These are phyloP conservation scores for Asterochloris sp. DNA, from an alignment of 139 green algal species.

Conservation along the genomic window DNA sequence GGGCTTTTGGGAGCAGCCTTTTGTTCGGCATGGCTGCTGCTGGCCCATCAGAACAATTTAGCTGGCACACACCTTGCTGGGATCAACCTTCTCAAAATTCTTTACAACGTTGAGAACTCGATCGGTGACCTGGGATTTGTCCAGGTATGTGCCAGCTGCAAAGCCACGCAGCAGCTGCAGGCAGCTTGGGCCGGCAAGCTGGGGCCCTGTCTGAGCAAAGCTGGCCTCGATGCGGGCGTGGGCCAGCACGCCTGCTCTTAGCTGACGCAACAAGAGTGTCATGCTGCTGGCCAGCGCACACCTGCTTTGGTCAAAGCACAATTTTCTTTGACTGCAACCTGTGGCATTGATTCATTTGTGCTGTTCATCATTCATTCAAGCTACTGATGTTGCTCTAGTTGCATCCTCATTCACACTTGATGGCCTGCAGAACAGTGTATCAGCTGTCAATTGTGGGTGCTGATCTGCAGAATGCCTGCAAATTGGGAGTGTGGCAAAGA, in stretches of 20 bases:
- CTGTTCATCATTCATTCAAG: too few relatives aligned
- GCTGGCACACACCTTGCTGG: slow-evolving; percentile 69
- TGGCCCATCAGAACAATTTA: too few relatives aligned
- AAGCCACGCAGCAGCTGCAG: slow-evolving; percentile 32
- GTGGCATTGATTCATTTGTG: too few relatives aligned
- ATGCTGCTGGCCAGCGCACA: too few relatives aligned
- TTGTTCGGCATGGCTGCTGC: too few relatives aligned
- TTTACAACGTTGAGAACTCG: slow-evolving; percentile 92
- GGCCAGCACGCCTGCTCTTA: slow-evolving; percentile 7
- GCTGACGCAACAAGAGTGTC: too few relatives aligned
- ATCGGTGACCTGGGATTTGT: slow-evolving; percentile 90
- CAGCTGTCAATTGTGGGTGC: not conserved
- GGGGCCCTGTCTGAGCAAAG: not conserved
- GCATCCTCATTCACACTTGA: slow-evolving; percentile 9
- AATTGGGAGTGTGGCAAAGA: not conserved
- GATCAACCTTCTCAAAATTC: slow-evolving; percentile 98
- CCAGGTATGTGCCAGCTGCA: slow-evolving; percentile 72
- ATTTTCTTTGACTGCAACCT: too few relatives aligned
- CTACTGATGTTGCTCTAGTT: not conserved
- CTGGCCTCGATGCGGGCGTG: not conserved
- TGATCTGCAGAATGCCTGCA: not conserved
- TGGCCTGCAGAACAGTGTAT: not conserved
- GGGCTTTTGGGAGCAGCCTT: too few relatives aligned
- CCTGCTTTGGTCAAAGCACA: too few relatives aligned
- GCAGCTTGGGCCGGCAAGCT: not conserved